phyloP scores from a whole-genome alignment of 768 basidiomycete species.

The Rhodotorula kratochvilovae region DNA sequence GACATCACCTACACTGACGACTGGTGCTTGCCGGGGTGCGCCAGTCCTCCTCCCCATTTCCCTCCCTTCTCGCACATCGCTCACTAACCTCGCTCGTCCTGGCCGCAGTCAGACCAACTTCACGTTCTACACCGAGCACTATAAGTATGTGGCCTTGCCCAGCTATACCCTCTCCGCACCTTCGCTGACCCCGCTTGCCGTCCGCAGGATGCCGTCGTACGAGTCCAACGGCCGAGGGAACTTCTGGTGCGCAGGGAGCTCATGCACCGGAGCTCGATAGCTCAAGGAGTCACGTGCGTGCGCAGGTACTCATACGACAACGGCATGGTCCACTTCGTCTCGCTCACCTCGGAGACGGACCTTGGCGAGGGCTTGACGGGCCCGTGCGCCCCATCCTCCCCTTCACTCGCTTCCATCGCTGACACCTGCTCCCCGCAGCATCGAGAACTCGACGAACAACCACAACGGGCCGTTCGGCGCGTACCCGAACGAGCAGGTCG shows the following conservation, averaged over 20 bases:
- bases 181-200: conserved; percentile 26
- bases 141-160: neutral
- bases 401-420: neutral
- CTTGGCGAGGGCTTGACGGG: conserved; percentile 28
- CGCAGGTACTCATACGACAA: conserved; percentile 41
- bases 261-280: no score
- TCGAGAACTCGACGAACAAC: conserved; percentile 8
- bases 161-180: conserved; percentile 4
- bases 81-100: no score
- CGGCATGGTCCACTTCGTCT: conserved; percentile 40
- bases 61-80: no score
- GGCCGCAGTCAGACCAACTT: conserved; percentile 5
- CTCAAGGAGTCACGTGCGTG: no score
- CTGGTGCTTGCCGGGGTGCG: conserved; percentile 4
- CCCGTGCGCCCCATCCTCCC: neutral
- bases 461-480: conserved; percentile 34
- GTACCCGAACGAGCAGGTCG: conserved; percentile 30
- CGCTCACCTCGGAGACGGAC: conserved; percentile 42
- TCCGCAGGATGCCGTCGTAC: conserved; percentile 37
- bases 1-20: conserved; percentile 20
- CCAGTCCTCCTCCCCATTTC: no score
- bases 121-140: neutral
- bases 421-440: neutral
- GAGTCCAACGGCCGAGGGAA: conserved; percentile 35
- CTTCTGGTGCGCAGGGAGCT: no score